phyloP scores from a whole-genome alignment of 2,329 filamentous ascomycete genomes.

The Clarireedia paspali region DNA sequence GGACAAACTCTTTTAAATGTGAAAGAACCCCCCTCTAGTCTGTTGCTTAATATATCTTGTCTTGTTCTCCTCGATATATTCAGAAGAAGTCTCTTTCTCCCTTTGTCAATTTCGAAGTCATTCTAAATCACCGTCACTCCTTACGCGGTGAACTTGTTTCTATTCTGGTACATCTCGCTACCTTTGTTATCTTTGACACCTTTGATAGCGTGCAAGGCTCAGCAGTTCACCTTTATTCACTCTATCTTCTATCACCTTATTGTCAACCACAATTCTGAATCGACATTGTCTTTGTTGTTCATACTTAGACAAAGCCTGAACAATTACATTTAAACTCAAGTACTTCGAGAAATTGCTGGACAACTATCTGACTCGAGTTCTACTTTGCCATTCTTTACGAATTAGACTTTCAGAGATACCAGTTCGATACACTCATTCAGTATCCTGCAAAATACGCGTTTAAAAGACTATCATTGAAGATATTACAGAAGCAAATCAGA shows the following conservation, averaged over 20 bases:
- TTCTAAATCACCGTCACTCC: constrained; percentile 25
- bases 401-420: not conserved
- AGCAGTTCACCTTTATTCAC: not conserved
- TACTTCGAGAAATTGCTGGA: not conserved
- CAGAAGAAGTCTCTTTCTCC: not conserved
- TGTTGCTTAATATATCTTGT: constrained; percentile 6
- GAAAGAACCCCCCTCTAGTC: not conserved
- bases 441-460: not conserved
- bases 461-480: not conserved
- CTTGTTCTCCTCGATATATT: not conserved
- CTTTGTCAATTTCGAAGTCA: not conserved
- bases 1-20: not conserved
- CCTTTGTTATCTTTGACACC: not conserved
- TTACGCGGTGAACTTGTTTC: constrained; percentile 23
- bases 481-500: not conserved
- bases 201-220: not conserved
- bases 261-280: not conserved
- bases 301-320: not conserved
- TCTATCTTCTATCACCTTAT: not conserved
- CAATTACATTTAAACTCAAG: not conserved
- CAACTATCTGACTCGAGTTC: not conserved
- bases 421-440: constrained; percentile 1
- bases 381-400: not conserved
- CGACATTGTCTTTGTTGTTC: not conserved
- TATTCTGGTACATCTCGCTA: constrained; percentile 2